Percentiles rank a stretch among this genome's conserved stretches.
These are phyloP conservation scores for Wickerhamiella bombiphila DNA, from an alignment of 805 yeast genomes.

Conservation along the genomic window DNA sequence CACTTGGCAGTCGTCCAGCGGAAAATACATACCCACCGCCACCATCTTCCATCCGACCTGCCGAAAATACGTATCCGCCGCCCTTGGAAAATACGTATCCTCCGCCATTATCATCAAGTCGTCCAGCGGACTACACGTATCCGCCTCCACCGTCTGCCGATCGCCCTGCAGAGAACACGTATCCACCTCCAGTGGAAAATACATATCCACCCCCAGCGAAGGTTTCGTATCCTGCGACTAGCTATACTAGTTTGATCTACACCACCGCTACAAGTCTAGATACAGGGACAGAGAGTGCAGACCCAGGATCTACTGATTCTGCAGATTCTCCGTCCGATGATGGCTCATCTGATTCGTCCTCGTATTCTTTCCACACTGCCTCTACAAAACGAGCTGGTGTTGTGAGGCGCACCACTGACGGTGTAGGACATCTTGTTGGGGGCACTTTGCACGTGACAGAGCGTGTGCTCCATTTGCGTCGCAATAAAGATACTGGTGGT, in stretches of 20 bases:
- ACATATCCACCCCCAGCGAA: no score
- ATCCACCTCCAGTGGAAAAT: neutral
- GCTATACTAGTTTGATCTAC: no score
- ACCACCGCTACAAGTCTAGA: no score
- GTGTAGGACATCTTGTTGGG: slow-evolving; percentile 5
- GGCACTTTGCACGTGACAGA: slow-evolving; percentile 6
- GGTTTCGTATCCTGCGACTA: no score
- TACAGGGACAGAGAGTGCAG: no score
- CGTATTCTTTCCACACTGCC: neutral
- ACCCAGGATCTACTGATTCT: neutral
- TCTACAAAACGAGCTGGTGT: slow-evolving; percentile 4
- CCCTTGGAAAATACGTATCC: neutral
- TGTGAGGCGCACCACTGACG: slow-evolving; percentile 5
- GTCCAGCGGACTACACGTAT: no score
- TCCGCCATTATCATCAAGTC: no score
- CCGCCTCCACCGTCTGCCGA: no score
- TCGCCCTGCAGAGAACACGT: neutral
- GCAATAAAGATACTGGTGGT: no score
- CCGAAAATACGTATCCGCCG: neutral
- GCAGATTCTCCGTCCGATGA: neutral
- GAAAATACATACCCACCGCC: no score
- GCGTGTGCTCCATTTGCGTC: neutral
- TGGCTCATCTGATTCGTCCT: neutral
- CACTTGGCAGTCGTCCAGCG: no score
- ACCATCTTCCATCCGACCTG: neutral